Evolutionary conservation across 2,329 filamentous ascomycete genomes (phyloP), one percentile per base, ranked within the genome.

Genomic region (Colletotrichum tropicicola): DNA sequence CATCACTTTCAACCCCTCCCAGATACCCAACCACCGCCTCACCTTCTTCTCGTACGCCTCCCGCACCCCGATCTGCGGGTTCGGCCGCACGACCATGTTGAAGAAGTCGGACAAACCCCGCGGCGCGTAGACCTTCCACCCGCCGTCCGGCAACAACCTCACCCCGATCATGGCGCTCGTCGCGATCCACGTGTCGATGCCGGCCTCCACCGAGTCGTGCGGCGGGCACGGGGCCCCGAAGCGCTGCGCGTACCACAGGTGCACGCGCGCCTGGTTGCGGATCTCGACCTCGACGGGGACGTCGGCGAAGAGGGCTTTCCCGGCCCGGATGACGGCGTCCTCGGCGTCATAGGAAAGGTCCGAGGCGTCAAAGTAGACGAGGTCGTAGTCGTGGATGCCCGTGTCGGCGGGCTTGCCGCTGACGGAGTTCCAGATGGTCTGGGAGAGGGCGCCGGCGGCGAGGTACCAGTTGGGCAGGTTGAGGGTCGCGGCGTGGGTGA

Each of bases 391-490:
- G 13, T 69, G 48, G 53, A 79, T 79, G 43, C 77, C 76, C 0
- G 70, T 72, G 7, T 76, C 72, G 0, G 77, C 69, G 3, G 72
- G 68, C 6, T 71, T 65, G 6, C 62, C 48, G 3, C 73, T 73
- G 12, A 75, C 64, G 15, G 70, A 64, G 57, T 79, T 79, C 77
- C 77, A 78, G n/a, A 79, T 74, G 0, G 77, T 78, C 28, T 79
- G 77, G 2, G 77, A 78, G 43, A 78, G 60, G 19, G 75, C 70
- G 27, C 77, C 77, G 1, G 73, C 76, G 2, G 76, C 76, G n/a
- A 78, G 72, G 43, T 78, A 77, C 75, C 75, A 77, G 52, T 75
- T 73, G 1, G 75, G 74, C 8, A 77, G 66, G 15, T 70, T 48
- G 21, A 77, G 70, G 2, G 67, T 62, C 2, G 64, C 59, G 2